Evolutionary conservation across 2,329 filamentous ascomycete genomes (phyloP).

Genomic region (Fusarium albidum): DNA sequence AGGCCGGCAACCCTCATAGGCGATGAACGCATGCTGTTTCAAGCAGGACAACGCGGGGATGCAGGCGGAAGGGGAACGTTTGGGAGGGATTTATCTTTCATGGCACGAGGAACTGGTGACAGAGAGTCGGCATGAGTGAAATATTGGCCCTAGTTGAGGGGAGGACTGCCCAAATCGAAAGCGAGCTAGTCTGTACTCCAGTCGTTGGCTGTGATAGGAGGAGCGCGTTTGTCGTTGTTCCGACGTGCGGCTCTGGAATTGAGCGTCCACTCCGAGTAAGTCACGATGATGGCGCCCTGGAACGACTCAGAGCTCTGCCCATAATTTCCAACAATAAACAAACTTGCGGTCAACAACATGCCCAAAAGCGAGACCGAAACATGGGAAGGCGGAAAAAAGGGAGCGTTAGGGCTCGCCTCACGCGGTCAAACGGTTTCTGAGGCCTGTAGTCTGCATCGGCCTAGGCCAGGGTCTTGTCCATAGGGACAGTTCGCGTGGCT

Average conservation of each 20-base stretch:
- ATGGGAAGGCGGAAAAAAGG: background rate
- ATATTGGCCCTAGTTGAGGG: slow-evolving; percentile 6
- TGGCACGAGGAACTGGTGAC: slow-evolving; percentile 26
- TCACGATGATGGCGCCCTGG: background rate
- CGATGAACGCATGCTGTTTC: slow-evolving; percentile 1
- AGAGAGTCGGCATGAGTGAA: slow-evolving; percentile 15
- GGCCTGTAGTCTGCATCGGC: background rate
- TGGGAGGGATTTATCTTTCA: slow-evolving; percentile 24
- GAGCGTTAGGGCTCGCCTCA: slow-evolving; percentile 18
- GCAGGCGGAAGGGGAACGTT: slow-evolving; percentile 16
- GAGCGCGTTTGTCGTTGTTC: slow-evolving; percentile 10
- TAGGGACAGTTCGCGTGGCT: slow-evolving; percentile 18
- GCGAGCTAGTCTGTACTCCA: background rate
- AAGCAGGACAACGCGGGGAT: slow-evolving; percentile 14
- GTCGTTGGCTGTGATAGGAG: slow-evolving; percentile 7
- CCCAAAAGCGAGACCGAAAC: background rate
- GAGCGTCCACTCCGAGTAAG: no score
- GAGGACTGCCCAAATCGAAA: background rate
- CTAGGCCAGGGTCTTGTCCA: slow-evolving; percentile 8
- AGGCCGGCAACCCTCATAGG: slow-evolving; percentile 1
- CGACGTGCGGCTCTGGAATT: slow-evolving; percentile 12
- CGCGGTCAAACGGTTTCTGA: slow-evolving; percentile 18
- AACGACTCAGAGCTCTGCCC: background rate
- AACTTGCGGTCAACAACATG: slow-evolving; percentile 8
- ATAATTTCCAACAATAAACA: background rate